Percentiles rank a stretch among this genome's conserved stretches.
Evolutionary conservation across 331 rosid species (phyloP).

Genomic region (Telfairia occidentalis): DNA sequence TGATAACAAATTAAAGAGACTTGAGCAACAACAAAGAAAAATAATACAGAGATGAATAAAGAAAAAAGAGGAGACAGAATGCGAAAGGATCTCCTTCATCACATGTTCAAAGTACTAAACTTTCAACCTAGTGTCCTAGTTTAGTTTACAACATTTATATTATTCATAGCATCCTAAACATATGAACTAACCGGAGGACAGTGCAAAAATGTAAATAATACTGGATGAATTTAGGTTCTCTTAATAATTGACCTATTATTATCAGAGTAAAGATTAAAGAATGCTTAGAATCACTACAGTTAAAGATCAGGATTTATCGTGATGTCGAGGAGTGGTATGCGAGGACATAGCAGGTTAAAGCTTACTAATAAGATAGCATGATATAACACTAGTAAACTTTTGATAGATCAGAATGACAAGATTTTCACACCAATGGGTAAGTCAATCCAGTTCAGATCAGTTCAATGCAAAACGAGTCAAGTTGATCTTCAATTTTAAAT

Average conservation of each 20-base stretch:
- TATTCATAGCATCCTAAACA: neutral
- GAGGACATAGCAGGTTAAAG: neutral
- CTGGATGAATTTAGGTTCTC: neutral
- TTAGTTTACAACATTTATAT: neutral
- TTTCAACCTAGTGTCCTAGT: neutral
- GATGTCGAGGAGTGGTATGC: neutral
- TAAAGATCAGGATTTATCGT: neutral
- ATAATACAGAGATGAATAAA: neutral
- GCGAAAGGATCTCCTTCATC: neutral
- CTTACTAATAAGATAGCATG: too few species aligned
- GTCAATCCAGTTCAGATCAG: neutral
- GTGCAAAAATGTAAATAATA: neutral
- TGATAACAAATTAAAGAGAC: constrained; percentile 16
- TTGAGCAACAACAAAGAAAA: neutral
- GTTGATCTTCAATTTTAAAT: too few species aligned
- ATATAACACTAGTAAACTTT: too few species aligned
- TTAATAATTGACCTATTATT: neutral
- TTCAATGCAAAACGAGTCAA: too few species aligned
- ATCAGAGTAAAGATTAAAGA: too few species aligned
- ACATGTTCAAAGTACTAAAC: neutral
- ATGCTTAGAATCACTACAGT: too few species aligned
- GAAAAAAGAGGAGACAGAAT: neutral
- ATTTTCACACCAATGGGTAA: too few species aligned
- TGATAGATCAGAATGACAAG: too few species aligned
- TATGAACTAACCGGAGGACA: neutral